Conservation (phyloP, 805 yeast genomes). For the Candida rishiriensis region DNA sequence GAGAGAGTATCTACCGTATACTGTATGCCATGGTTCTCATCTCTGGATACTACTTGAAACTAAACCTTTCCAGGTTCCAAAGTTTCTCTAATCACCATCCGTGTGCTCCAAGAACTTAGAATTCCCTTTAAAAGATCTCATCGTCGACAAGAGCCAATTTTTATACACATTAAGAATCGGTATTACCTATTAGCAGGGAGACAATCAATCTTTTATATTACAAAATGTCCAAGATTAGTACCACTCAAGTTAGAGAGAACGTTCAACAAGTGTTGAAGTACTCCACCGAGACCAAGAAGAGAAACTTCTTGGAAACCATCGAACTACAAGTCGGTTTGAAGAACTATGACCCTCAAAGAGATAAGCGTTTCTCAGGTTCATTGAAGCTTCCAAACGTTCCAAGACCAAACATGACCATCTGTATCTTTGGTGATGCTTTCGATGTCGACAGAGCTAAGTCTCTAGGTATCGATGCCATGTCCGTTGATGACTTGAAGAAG, state of each 20-base stretch:
- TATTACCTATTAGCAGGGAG: constrained; percentile 64
- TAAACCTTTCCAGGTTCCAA: too few relatives aligned
- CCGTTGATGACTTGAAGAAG: constrained; percentile 99
- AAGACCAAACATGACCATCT: constrained; percentile 99
- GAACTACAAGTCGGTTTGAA: constrained; percentile 99
- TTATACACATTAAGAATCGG: constrained; percentile 14
- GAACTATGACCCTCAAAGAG: constrained; percentile 99
- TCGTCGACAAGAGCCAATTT: constrained; percentile 50
- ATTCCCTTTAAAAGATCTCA: neutral
- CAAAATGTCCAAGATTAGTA: constrained; percentile 82
- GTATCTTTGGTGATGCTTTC: constrained; percentile 99
- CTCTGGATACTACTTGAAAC: neutral
- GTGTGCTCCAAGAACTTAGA: too few relatives aligned
- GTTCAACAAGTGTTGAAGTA: constrained; percentile 85
- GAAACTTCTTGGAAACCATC: constrained; percentile 99
- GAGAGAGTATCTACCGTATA: too few relatives aligned
- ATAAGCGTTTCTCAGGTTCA: constrained; percentile 99
- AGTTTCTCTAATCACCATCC: too few relatives aligned
- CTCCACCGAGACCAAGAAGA: constrained; percentile 96
- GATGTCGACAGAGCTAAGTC: constrained; percentile 99
- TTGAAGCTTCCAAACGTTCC: constrained; percentile 97
- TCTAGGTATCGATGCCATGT: constrained; percentile 98
- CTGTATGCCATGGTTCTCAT: too few relatives aligned
- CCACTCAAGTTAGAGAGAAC: constrained; percentile 93
- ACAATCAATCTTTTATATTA: constrained; percentile 39